Percentiles rank a stretch among this genome's conserved stretches.
Evolutionary conservation across 306 rosid species (phyloP).

Genomic region (Trichosanthes cucumerina): DNA sequence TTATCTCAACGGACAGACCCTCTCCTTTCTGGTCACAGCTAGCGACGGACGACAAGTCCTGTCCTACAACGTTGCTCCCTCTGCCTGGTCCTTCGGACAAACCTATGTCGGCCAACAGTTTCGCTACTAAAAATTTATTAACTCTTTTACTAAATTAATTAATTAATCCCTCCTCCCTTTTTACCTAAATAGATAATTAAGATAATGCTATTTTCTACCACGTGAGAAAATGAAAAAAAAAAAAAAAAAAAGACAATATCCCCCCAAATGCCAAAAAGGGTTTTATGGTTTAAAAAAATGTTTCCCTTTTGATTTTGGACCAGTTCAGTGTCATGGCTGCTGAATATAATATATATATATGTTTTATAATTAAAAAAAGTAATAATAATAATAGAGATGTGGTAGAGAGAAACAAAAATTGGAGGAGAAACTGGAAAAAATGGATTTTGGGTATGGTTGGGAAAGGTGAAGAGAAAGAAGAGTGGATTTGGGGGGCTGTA

Average conservation of each 20-base stretch:
- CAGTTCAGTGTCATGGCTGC: background rate
- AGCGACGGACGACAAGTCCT: constrained; percentile 31
- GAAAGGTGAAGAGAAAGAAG: background rate
- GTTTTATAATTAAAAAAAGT: background rate
- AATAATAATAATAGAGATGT: background rate
- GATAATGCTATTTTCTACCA: background rate
- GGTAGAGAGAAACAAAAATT: background rate
- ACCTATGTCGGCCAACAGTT: constrained; percentile 47
- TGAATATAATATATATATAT: background rate
- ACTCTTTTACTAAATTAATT: background rate
- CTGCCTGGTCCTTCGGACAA: constrained; percentile 50
- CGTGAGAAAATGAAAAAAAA: background rate
- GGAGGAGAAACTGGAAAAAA: background rate
- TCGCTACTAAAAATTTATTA: background rate
- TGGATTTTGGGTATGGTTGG: background rate
- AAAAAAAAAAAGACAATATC: background rate
- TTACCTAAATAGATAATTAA: background rate
- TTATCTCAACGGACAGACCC: constrained; percentile 40
- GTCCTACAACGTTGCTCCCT: constrained; percentile 44
- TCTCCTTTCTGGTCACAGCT: constrained; percentile 44
- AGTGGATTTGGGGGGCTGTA: background rate
- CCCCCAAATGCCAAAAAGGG: background rate
- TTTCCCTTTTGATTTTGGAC: background rate
- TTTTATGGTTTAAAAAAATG: background rate
- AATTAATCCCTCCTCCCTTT: background rate